Evolutionary conservation across 2,329 filamentous ascomycete species (phyloP), one percentile per base, ranked within the genome.

Genomic region (Xylariaceae sp.): DNA sequence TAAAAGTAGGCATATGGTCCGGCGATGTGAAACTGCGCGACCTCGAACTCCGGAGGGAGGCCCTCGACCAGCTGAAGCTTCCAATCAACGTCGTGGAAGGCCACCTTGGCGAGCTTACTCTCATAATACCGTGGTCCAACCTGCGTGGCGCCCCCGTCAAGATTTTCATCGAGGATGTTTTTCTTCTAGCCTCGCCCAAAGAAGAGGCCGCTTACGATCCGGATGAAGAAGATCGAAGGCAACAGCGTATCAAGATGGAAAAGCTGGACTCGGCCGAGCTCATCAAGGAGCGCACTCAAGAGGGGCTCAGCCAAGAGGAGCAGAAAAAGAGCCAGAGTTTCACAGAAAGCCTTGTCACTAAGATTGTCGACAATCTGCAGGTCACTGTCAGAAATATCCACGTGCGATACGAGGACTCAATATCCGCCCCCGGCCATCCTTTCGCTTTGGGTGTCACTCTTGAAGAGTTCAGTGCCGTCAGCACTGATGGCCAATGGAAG

Each of bases 1-100:
- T 99, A 62, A 99, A 99, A 70, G 92, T 99, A 60, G 94, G 95
- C 60, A 99, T 99, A 67, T 99, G 92, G 94, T 95, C 89, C 19
- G 94, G 95, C 65, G 94, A 99, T 76, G 94, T 99, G 67, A 96
- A 95, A 75, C 80, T 99, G 43, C 86, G 86, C 56, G 86, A 99
- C 66, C 85, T 99, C 55, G 89, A 99, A 75, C 81, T 99, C 45
- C 89, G 92, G 52, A 84, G 89, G 54, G 94, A 99, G 78, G 94
- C 94, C 16, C 86, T 99, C 61, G 94, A 99, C 69, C 95, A 99
- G 77, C 83, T 99, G 62, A 95, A 89, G 71, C 83, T 99, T 5
- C 94, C 94, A 49, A 86, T 99, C 65, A 99, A 99, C 68, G 94
- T 99, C 37, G 84, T 96, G 54, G 90, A 96, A 72, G 94, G 94